Base-by-base conservation (phyloP, 2,329 filamentous ascomycete genomes). In the Neobulgaria alba region DNA sequence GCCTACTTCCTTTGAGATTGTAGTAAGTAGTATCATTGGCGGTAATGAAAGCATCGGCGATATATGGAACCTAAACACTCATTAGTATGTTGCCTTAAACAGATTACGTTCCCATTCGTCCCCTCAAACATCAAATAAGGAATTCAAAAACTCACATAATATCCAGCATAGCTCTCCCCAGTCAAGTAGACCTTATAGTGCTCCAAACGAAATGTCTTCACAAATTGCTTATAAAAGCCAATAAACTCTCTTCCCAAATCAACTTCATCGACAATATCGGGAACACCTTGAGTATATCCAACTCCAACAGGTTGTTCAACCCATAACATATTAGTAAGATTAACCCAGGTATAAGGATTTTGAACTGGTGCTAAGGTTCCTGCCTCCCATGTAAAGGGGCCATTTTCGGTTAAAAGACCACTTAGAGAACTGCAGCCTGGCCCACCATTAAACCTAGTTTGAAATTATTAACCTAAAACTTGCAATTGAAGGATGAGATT, bases 211-310 rank as follows among this genome's bases (percentile, higher is more conserved):
- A 88, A 88, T 0, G 77, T 78, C 23, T 84, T 68, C 43, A 86
- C 64, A 52, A 87, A 88, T 63, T 86, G 86, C 64, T 81, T 79
- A 71, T 79, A 88, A 63, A 87, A 92, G 36, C 81, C 81, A 12
- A 82, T 67, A 58, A 90, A 87, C 50, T 89, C 74, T n/a, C 65
- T 61, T 0, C 82, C 81, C 1, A 82, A 69, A 49, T 87, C 82
- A 20, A 76, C 71, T 49, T 86, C 78, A 51, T 72, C 74, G 3
- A 67, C 76, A 8, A 81, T 81, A 0, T 72, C 82, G 3, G 77
- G 67, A 0, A 63, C 73, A 3, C 56, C 56, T 33, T 50, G 48
- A 5, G 50, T 50, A 41, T 57, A 59, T 0, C 56, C 57, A 3
- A 54, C 58, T 5, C 56, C 56, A 1, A 58, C 45, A 4, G 56